Conservation (phyloP, 2,329 filamentous ascomycete genomes). For the Parastagonospora nodorum region DNA sequence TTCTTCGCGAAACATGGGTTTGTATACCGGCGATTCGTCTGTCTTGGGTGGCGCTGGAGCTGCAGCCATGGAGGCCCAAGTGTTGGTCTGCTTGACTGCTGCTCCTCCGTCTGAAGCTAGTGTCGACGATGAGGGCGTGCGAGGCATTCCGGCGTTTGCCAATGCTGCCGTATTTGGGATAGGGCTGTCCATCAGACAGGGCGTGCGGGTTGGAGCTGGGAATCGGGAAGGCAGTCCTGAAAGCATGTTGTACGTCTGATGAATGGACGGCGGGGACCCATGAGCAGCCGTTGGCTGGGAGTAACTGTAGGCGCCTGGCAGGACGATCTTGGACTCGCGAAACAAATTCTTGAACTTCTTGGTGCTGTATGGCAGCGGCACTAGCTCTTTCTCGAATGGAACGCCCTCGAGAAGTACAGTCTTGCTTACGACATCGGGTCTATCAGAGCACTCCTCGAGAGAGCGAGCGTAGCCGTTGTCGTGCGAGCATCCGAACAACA, state of each 20-base stretch:
- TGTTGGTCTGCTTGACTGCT: constrained; percentile 18
- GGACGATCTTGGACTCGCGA: constrained; percentile 55
- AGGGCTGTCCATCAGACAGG: constrained; percentile 24
- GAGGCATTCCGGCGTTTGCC: constrained; percentile 11
- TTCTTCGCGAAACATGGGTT: constrained; percentile 35
- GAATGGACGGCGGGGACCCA: constrained; percentile 4
- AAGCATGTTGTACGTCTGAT: constrained; percentile 23
- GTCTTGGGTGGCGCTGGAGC: constrained; percentile 45
- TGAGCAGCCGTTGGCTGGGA: constrained; percentile 1
- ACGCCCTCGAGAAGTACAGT: constrained; percentile 63
- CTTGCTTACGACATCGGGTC: constrained; percentile 52
- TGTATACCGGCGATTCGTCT: constrained; percentile 19
- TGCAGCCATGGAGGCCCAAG: constrained; percentile 41
- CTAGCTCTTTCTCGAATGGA: constrained; percentile 60
- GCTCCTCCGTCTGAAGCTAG: constrained; percentile 27
- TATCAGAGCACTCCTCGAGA: constrained; percentile 56
- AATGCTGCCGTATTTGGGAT: constrained; percentile 10
- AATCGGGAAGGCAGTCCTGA: constrained; percentile 33
- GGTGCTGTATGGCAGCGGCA: constrained; percentile 55
- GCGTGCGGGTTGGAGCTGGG: constrained; percentile 18
- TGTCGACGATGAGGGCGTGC: constrained; percentile 38
- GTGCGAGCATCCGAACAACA: constrained; percentile 64
- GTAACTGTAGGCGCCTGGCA: constrained; percentile 4
- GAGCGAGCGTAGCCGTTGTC: constrained; percentile 60
- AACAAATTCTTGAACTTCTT: constrained; percentile 60